phyloP scores from a whole-genome alignment of 176 grass and related monocot genomes.

The Eragrostis curvula region DNA sequence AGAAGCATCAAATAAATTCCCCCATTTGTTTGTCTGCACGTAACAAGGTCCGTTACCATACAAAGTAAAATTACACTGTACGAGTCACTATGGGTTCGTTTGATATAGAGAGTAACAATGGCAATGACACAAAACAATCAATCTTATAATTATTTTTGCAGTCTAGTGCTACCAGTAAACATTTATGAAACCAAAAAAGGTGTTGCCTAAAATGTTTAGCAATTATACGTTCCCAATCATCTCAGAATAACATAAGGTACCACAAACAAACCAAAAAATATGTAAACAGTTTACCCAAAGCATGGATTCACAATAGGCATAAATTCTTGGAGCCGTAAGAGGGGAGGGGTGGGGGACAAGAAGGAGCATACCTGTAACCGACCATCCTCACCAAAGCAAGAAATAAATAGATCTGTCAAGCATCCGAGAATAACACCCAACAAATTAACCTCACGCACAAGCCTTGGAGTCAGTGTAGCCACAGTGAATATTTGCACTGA shows the following conservation, averaged over 20 bases:
- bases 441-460: slow-evolving; percentile 85
- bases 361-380: slow-evolving; percentile 68
- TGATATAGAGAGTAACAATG: background rate
- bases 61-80: slow-evolving; percentile 21
- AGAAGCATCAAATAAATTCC: slow-evolving; percentile 66
- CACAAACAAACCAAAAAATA: background rate
- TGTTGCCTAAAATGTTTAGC: background rate
- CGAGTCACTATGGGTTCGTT: background rate
- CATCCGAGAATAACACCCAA: slow-evolving; percentile 74
- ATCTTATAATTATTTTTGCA: background rate
- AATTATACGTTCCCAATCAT: slow-evolving; percentile 21
- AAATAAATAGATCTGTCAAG: slow-evolving; percentile 75
- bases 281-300: background rate
- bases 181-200: slow-evolving; percentile 38
- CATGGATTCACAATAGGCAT: slow-evolving; percentile 1
- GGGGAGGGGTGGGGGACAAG: background rate
- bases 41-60: slow-evolving; percentile 31
- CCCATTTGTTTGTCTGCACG: slow-evolving; percentile 87
- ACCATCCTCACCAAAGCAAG: slow-evolving; percentile 74
- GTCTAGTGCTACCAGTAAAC: slow-evolving; percentile 4
- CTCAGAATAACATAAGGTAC: background rate
- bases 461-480: slow-evolving; percentile 65
- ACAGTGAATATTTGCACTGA: slow-evolving; percentile 99
- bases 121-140: background rate
- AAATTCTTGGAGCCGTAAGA: background rate